A percentile compares a stretch with the other conserved stretches of the same genome.
These are phyloP conservation scores for Cyamopsis tetragonoloba DNA, from an alignment of 306 rosid genomes.

Conservation along the genomic window DNA sequence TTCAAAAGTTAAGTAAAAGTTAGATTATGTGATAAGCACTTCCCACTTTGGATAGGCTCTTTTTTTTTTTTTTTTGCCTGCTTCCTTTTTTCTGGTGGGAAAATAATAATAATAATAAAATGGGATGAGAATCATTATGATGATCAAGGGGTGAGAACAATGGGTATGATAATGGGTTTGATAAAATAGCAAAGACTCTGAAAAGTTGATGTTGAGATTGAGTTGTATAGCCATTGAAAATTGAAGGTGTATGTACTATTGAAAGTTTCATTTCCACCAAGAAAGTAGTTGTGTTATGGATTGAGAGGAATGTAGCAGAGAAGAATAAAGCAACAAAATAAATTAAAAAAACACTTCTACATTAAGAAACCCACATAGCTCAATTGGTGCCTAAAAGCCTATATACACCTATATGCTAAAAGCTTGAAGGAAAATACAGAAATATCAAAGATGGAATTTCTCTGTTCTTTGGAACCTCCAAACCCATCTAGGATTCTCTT, in stretches of 20 bases:
- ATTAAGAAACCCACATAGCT: slow-evolving; percentile 45
- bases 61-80: slow-evolving; percentile 26
- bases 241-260: slow-evolving; percentile 50
- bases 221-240: slow-evolving; percentile 62
- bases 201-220: slow-evolving; percentile 71
- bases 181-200: slow-evolving; percentile 45
- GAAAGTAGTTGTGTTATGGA: slow-evolving; percentile 68
- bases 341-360: slow-evolving; percentile 38
- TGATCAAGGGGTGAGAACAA: slow-evolving; percentile 40
- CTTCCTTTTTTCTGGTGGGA: slow-evolving; percentile 26
- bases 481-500: slow-evolving; percentile 35
- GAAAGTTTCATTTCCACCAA: slow-evolving; percentile 66
- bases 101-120: too few relatives aligned
- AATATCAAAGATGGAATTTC: slow-evolving; percentile 50
- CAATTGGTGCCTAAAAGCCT: slow-evolving; percentile 27
- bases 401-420: slow-evolving; percentile 12
- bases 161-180: slow-evolving; percentile 68
- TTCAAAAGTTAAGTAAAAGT: slow-evolving; percentile 26
- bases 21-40: slow-evolving; percentile 37
- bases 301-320: slow-evolving; percentile 37
- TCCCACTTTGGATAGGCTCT: slow-evolving; percentile 26
- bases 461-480: slow-evolving; percentile 34
- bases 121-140: slow-evolving; percentile 53
- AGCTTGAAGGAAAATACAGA: slow-evolving; percentile 25
- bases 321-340: slow-evolving; percentile 62